Percentiles rank a stretch among this genome's conserved stretches.
phyloP scores from a whole-genome alignment of 2,329 filamentous ascomycete species.

The Fusarium phyllophilum region DNA sequence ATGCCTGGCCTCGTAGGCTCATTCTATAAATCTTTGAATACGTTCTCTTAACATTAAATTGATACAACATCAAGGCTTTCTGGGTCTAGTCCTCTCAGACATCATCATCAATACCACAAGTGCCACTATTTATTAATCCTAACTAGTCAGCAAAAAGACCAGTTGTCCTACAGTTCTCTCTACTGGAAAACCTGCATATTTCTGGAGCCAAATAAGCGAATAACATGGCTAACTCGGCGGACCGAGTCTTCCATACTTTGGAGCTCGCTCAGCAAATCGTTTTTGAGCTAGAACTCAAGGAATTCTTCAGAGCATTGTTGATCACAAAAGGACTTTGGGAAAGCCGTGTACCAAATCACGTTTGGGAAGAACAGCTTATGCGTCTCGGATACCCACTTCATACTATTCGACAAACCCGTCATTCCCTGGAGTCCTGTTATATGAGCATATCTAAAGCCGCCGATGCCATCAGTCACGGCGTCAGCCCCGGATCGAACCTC shows the following conservation, averaged over 20 bases:
- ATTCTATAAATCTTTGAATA: neutral
- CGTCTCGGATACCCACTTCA: constrained; percentile 3
- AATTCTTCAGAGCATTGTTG: constrained; percentile 1
- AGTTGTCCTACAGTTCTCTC: neutral
- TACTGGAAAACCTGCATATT: neutral
- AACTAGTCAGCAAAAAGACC: neutral
- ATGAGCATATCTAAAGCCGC: neutral
- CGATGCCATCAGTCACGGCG: neutral
- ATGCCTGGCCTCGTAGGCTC: neutral
- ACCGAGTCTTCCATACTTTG: constrained; percentile 22
- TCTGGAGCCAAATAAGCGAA: neutral
- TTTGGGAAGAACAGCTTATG: constrained; percentile 6
- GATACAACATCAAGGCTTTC: neutral
- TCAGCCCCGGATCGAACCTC: neutral
- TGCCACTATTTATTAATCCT: neutral
- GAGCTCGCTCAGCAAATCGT: constrained; percentile 25
- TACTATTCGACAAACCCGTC: neutral
- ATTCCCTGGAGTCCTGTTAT: neutral
- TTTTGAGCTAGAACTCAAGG: constrained; percentile 2
- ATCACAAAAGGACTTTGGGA: constrained; percentile 13
- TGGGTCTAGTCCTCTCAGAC: neutral
- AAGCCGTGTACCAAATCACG: neutral
- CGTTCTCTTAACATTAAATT: neutral
- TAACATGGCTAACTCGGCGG: constrained; percentile 2
- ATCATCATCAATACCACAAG: neutral